Percentiles rank a stretch among this genome's conserved stretches.
Evolutionary conservation across 495 filamentous ascomycete genomes (phyloP).

Genomic region (Daldinia childiae): DNA sequence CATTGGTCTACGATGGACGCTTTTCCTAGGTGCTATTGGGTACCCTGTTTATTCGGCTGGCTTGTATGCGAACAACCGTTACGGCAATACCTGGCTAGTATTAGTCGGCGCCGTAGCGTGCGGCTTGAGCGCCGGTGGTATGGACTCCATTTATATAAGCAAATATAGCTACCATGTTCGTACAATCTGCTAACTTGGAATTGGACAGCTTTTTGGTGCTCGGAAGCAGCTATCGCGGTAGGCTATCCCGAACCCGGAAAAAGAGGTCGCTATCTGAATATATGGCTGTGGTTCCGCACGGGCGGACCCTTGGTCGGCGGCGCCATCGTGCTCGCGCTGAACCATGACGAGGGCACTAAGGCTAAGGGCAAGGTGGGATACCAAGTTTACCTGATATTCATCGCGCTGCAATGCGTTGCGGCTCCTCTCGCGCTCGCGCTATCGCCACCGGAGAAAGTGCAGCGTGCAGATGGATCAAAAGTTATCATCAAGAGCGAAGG

Average conservation of each 20-base stretch:
- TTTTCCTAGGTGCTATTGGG: slow-evolving; percentile 65
- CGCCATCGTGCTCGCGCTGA: slow-evolving; percentile 65
- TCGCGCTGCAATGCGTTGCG: slow-evolving; percentile 62
- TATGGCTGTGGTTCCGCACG: slow-evolving; percentile 67
- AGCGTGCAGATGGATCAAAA: slow-evolving; percentile 58
- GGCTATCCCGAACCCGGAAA: slow-evolving; percentile 65
- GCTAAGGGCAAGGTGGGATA: slow-evolving; percentile 64
- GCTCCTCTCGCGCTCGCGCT: slow-evolving; percentile 62
- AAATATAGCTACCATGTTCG: too few species aligned
- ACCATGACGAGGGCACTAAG: slow-evolving; percentile 51
- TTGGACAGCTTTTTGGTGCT: slow-evolving; percentile 58
- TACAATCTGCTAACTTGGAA: too few species aligned
- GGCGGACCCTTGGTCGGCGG: slow-evolving; percentile 65
- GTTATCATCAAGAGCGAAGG: slow-evolving; percentile 49
- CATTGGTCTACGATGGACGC: slow-evolving; percentile 61
- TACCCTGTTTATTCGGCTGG: slow-evolving; percentile 66
- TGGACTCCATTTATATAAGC: too few species aligned
- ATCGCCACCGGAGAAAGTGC: slow-evolving; percentile 64
- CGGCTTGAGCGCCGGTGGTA: slow-evolving; percentile 60
- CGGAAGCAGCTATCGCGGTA: slow-evolving; percentile 67
- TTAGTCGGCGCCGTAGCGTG: slow-evolving; percentile 65
- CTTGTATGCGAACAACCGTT: slow-evolving; percentile 67
- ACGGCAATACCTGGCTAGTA: slow-evolving; percentile 66
- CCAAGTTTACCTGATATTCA: slow-evolving; percentile 63
- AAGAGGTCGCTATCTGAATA: slow-evolving; percentile 63